Base-by-base conservation (phyloP, 75 land plant genomes). In the Cryptomeria japonica region DNA sequence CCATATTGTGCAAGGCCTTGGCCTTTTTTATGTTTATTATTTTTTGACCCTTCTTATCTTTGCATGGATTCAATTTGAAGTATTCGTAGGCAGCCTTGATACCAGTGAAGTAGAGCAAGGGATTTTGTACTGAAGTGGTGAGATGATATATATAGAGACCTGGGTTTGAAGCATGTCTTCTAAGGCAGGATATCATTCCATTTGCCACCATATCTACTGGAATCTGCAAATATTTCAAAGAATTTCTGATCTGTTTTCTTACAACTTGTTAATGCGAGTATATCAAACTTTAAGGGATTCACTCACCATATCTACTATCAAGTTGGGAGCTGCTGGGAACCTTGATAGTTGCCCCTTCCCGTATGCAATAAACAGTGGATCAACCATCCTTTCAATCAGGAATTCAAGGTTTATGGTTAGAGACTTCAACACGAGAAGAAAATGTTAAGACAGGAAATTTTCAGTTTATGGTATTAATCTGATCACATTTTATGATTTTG, bases 201-300 rank as follows among this genome's bases (percentile, higher is more conserved):
- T 96, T 96, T 31, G 89, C 94, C 5, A 96, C 96, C 96, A 96
- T 91, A 86, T 96, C 97, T 36, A 88, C 97, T 36, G 97, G 97
- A 19, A 94, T 88, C 96, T 95, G 91, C 79, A 31, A 84, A 49
- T 11, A 42, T 0, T 12, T 46, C 6, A 77, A 34, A 31, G 3
- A 16, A 46, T 39, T 39, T 1, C 1, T 39, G 41, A 39, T 39
- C 1, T 39, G 2, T 1, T 1, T 39, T 39, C 2, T 39, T 2
- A 39, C 41, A 39, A 39, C 2, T 39, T 2, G 2, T 39, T n/a
- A n/a, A 39, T 41, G 42, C 3, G 3, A 1, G 3, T 41, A 0
- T 41, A 3, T 41, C 3, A 1, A 1, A 0, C 2, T 46, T 49
- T 6, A 31, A 64, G 28, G n/a, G 28, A 5, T 28, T 55, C 49